These are phyloP conservation scores for Aspergillus carlsbadensis DNA, from an alignment of 495 filamentous ascomycete species.

Conservation along the genomic window DNA sequence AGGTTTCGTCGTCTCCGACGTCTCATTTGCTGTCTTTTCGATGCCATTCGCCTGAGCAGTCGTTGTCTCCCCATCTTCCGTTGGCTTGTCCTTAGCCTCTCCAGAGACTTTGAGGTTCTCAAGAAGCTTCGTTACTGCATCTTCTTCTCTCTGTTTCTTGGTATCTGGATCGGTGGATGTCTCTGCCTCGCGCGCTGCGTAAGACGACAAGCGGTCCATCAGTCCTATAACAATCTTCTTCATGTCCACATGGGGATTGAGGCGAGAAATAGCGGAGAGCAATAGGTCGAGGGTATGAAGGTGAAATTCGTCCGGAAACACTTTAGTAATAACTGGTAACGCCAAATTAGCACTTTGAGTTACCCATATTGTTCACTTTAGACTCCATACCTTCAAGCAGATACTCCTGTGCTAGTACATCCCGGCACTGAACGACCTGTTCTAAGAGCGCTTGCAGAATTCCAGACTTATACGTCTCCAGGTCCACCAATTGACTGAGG, in stretches of 20 bases:
- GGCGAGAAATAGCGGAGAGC: conserved; percentile 81
- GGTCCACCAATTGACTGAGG: conserved; percentile 91
- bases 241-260: conserved; percentile 94
- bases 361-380: neutral
- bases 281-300: conserved; percentile 94
- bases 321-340: conserved; percentile 87
- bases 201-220: conserved; percentile 93
- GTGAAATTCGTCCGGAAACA: conserved; percentile 98
- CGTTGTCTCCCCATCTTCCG: conserved; percentile 31
- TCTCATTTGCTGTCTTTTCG: conserved; percentile 34
- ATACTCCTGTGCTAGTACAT: conserved; percentile 97
- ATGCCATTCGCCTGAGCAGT: conserved; percentile 47
- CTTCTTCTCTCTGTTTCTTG: conserved; percentile 73
- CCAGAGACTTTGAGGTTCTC: conserved; percentile 75
- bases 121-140: conserved; percentile 72
- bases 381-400: conserved; percentile 70
- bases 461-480: conserved; percentile 87
- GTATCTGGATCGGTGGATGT: conserved; percentile 72
- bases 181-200: conserved; percentile 84
- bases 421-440: conserved; percentile 95
- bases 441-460: conserved; percentile 89
- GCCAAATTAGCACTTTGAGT: neutral
- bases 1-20: conserved; percentile 23
- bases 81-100: conserved; percentile 45
- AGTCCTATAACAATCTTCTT: conserved; percentile 97